Evolutionary conservation across 306 rosid species (phyloP).

Genomic region (Carpinus fangiana): DNA sequence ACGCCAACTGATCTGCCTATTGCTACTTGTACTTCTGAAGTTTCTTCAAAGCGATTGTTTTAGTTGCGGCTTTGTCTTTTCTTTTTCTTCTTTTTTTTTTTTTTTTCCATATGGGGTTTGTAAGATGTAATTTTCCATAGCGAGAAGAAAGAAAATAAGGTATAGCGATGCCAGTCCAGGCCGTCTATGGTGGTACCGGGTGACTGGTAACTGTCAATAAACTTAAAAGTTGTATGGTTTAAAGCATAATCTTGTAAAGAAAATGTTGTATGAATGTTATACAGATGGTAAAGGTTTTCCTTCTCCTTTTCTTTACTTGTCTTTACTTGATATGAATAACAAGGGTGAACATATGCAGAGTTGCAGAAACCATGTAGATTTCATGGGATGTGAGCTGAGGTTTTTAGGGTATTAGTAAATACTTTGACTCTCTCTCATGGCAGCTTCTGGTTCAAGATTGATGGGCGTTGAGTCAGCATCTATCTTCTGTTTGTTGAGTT

Average conservation of each 20-base stretch:
- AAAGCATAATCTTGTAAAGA: constrained; percentile 51
- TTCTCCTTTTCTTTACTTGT: constrained; percentile 3
- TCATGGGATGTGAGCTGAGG: too few species aligned
- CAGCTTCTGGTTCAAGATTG: background rate
- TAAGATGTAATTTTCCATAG: constrained; percentile 41
- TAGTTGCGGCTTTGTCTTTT: constrained; percentile 20
- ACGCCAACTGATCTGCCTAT: constrained; percentile 82
- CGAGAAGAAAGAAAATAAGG: constrained; percentile 19
- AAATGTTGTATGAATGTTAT: constrained; percentile 40
- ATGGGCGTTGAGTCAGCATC: background rate
- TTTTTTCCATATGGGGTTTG: constrained; percentile 35
- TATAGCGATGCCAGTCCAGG: constrained; percentile 90
- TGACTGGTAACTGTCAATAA: constrained; percentile 90
- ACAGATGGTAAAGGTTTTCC: constrained; percentile 30
- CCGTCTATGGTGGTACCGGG: constrained; percentile 61
- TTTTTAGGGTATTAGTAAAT: background rate
- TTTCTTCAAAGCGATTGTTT: constrained; percentile 64
- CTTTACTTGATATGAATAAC: background rate
- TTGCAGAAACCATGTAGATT: background rate
- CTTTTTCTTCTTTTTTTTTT: background rate
- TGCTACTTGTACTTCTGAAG: constrained; percentile 68
- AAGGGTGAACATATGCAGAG: background rate
- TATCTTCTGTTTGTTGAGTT: constrained; percentile 3
- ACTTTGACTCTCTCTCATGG: background rate
- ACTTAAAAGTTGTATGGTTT: constrained; percentile 29